phyloP scores from a whole-genome alignment of 2,329 filamentous ascomycete genomes.

The Aureobasidium uvarum region DNA sequence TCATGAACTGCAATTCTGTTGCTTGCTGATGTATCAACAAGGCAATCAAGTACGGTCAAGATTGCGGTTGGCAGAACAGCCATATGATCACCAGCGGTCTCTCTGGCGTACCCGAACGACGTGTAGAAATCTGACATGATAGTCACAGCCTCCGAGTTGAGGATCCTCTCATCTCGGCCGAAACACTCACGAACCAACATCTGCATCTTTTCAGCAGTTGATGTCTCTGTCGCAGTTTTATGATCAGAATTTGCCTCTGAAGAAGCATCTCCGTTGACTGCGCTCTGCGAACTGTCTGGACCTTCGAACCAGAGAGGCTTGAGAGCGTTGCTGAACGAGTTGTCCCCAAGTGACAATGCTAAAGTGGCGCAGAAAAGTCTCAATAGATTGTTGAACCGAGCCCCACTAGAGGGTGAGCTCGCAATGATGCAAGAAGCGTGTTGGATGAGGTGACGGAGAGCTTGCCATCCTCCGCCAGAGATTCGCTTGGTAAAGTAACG shows the following conservation, averaged over 20 bases:
- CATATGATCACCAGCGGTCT: background rate
- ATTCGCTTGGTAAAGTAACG: slow-evolving; percentile 79
- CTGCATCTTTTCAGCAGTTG: background rate
- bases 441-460: slow-evolving; percentile 66
- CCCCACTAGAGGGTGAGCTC: background rate
- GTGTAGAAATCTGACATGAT: slow-evolving; percentile 14
- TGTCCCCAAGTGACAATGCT: slow-evolving; percentile 76
- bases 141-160: slow-evolving; percentile 7
- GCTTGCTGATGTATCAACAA: slow-evolving; percentile 17
- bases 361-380: slow-evolving; percentile 60
- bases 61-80: slow-evolving; percentile 6
- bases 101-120: too few relatives aligned
- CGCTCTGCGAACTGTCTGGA: background rate
- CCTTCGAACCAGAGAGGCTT: background rate
- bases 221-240: background rate
- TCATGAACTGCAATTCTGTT: slow-evolving; percentile 25
- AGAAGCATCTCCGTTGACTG: background rate
- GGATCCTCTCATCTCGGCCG: background rate
- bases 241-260: too few relatives aligned
- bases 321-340: background rate
- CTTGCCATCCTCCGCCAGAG: slow-evolving; percentile 73
- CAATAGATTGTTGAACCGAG: background rate
- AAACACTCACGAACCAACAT: background rate
- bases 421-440: background rate
- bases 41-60: slow-evolving; percentile 11